Conservation (phyloP, 768 basidiomycete species). For the Suillus lakei region DNA sequence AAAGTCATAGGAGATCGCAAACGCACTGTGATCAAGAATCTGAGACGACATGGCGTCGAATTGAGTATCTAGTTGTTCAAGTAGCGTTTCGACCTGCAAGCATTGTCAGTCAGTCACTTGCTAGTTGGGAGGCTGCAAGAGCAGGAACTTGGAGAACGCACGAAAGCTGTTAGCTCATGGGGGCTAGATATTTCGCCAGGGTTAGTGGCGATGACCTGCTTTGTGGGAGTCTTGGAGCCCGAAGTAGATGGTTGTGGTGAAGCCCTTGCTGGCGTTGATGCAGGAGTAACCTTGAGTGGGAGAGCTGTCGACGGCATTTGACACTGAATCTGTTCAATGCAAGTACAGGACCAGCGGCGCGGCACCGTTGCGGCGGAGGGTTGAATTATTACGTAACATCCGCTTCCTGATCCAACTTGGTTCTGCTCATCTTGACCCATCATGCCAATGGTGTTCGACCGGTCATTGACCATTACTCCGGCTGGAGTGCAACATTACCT, state of each 20-base stretch:
- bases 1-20: slow-evolving; percentile 7
- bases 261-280: slow-evolving; percentile 55
- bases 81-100: slow-evolving; percentile 79
- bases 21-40: slow-evolving; percentile 83
- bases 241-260: slow-evolving; percentile 22
- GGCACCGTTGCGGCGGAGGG: no score
- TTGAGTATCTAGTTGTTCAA: slow-evolving; percentile 87
- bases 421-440: no score
- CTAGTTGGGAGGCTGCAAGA: slow-evolving; percentile 2
- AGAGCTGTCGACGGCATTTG: slow-evolving; percentile 57
- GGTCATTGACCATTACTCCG: no score
- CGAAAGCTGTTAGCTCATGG: slow-evolving; percentile 93
- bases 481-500: not conserved
- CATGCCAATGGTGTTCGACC: no score
- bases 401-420: no score
- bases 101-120: not conserved
- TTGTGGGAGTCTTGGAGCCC: slow-evolving; percentile 49
- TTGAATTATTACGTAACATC: not conserved
- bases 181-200: slow-evolving; percentile 84
- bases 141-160: slow-evolving; percentile 46
- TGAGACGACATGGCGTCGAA: slow-evolving; percentile 94
- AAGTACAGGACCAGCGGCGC: no score
- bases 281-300: slow-evolving; percentile 66
- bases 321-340: not conserved
- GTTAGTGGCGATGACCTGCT: slow-evolving; percentile 40